phyloP scores from a whole-genome alignment of 352 stramenopile species.

The Pythium volutum region DNA sequence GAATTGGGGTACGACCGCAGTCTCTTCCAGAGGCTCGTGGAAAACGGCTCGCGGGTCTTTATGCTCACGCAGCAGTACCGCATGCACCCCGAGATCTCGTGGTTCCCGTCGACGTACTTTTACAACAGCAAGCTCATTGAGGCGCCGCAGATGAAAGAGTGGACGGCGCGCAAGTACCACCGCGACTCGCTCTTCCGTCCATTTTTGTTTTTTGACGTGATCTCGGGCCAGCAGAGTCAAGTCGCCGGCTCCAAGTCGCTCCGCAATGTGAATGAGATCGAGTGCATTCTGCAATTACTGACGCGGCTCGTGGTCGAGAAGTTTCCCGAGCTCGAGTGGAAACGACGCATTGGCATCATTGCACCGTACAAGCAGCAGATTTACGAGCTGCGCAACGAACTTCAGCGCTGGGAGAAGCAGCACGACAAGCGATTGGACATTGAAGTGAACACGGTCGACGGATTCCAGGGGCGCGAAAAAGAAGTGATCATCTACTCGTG shows the following conservation, averaged over 20 bases:
- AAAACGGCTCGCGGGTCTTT: conserved; percentile 61
- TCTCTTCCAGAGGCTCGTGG: conserved; percentile 96
- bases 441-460: conserved; percentile 96
- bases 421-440: conserved; percentile 46
- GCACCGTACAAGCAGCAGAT: conserved; percentile 98
- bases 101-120: conserved; percentile 94
- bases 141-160: conserved; percentile 72
- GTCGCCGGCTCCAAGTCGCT: conserved; percentile 71
- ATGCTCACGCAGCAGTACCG: conserved; percentile 97
- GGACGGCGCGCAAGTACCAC: conserved; percentile 68
- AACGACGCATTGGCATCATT: conserved; percentile 96
- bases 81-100: conserved; percentile 95
- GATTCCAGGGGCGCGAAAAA: conserved; percentile 97
- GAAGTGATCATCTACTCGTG: conserved; percentile 98
- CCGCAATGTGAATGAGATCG: conserved; percentile 76
- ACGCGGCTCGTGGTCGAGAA: conserved; percentile 90
- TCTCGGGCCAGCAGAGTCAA: conserved; percentile 56
- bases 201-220: conserved; percentile 69
- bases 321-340: conserved; percentile 59
- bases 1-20: conserved; percentile 90
- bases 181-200: conserved; percentile 43
- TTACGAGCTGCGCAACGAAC: conserved; percentile 82
- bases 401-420: conserved; percentile 61
- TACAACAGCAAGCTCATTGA: conserved; percentile 93
- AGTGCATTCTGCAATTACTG: conserved; percentile 74